phyloP scores from a whole-genome alignment of 768 basidiomycete genomes.

The Tricholoma hemisulphureum region DNA sequence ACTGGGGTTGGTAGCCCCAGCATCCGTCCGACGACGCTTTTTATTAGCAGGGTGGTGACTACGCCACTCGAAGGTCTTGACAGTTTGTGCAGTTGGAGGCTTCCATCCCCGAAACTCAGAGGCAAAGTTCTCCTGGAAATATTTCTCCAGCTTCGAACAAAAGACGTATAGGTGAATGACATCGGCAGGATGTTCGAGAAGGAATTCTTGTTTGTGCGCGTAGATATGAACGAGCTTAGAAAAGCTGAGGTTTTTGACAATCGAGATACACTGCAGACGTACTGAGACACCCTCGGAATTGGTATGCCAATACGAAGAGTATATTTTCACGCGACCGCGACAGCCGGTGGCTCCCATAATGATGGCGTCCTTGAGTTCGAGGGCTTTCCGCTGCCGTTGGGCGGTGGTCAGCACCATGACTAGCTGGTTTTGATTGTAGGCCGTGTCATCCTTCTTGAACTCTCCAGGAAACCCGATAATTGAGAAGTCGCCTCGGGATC shows the following conservation, averaged over 20 bases:
- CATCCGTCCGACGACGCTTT: not conserved
- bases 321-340: slow-evolving; percentile 3
- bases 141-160: slow-evolving; percentile 9
- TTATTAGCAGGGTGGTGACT: not conserved
- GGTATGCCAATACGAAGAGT: not conserved
- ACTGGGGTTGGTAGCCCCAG: too few species aligned
- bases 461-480: slow-evolving; percentile 1
- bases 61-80: not conserved
- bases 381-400: slow-evolving; percentile 8
- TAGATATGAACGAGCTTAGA: not conserved
- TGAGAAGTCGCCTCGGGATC: too few species aligned
- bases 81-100: not conserved
- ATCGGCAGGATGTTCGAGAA: slow-evolving; percentile 6
- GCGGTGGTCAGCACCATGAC: slow-evolving; percentile 11
- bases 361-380: slow-evolving; percentile 2
- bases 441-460: slow-evolving; percentile 3
- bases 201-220: slow-evolving; percentile 3
- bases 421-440: slow-evolving; percentile 6
- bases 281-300: not conserved
- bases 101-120: not conserved
- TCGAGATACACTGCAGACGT: not conserved
- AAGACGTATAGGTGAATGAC: slow-evolving; percentile 7
- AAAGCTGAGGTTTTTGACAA: not conserved
- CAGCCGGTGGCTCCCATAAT: slow-evolving; percentile 7
- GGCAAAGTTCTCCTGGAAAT: not conserved